A percentile compares a stretch with the other conserved stretches of the same genome.
Conservation (phyloP, 306 rosid genomes). For the Styphnolobium japonicum region DNA sequence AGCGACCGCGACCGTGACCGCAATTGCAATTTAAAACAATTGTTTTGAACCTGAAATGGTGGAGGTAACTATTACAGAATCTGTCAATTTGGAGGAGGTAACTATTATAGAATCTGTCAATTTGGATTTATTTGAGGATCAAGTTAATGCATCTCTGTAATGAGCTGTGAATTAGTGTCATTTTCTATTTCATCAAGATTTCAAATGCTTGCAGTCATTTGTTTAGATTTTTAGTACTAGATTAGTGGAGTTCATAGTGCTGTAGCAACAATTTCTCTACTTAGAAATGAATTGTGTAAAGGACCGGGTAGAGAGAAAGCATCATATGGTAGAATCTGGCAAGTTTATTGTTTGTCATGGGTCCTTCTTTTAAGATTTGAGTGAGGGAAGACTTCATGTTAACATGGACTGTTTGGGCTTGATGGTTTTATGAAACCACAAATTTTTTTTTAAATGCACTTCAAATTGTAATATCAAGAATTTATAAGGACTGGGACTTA, state of each 20-base stretch:
- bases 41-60: slow-evolving; percentile 99
- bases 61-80: slow-evolving; percentile 70
- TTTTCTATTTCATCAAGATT: slow-evolving; percentile 1
- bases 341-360: neutral
- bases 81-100: too few relatives aligned
- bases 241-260: neutral
- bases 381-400: neutral
- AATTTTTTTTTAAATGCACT: neutral
- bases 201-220: slow-evolving; percentile 5
- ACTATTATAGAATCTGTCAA: too few relatives aligned
- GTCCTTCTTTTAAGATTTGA: neutral
- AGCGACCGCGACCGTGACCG: too few relatives aligned
- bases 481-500: neutral
- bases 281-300: neutral
- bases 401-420: neutral
- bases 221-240: neutral
- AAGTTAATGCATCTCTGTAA: neutral
- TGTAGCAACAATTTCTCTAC: neutral
- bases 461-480: neutral
- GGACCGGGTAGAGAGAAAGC: neutral
- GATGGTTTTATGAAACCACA: neutral
- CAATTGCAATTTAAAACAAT: too few relatives aligned
- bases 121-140: too few relatives aligned
- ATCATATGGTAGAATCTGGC: neutral
- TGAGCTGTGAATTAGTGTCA: slow-evolving; percentile 3